These are phyloP conservation scores for Linum trigynum DNA, from an alignment of 345 rosid species.

Conservation along the genomic window DNA sequence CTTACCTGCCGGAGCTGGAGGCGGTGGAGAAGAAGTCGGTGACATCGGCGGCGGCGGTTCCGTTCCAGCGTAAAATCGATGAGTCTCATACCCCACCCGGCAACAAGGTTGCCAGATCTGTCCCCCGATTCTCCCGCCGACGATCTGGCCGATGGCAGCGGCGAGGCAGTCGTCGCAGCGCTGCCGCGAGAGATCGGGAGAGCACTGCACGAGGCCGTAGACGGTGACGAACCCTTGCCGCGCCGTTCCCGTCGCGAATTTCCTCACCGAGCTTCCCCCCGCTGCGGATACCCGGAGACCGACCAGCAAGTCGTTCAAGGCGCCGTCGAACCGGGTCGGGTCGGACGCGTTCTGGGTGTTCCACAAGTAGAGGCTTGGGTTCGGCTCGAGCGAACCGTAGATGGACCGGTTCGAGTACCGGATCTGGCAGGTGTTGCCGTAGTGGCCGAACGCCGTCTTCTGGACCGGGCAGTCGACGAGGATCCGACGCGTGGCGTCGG, in stretches of 20 bases:
- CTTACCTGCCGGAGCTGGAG: not conserved
- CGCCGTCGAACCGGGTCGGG: slow-evolving; percentile 13
- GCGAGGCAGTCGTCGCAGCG: slow-evolving; percentile 23
- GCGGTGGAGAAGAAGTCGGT: not conserved
- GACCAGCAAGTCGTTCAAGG: slow-evolving; percentile 9
- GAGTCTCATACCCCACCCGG: not conserved
- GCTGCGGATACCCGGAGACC: slow-evolving; percentile 18
- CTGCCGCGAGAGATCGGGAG: slow-evolving; percentile 29
- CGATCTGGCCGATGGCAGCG: not conserved
- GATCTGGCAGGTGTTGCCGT: slow-evolving; percentile 14
- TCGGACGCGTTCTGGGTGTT: not conserved
- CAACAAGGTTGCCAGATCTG: slow-evolving; percentile 1
- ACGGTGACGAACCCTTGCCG: slow-evolving; percentile 6
- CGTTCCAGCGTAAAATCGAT: not conserved
- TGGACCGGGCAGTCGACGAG: not conserved
- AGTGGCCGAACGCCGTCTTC: slow-evolving; percentile 5
- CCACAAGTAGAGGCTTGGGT: not conserved
- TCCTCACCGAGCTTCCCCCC: too few species aligned
- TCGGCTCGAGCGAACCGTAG: slow-evolving; percentile 1
- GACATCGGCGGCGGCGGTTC: not conserved
- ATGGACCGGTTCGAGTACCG: slow-evolving; percentile 5
- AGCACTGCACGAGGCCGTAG: slow-evolving; percentile 35
- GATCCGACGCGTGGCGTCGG: slow-evolving; percentile 9
- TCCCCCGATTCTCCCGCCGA: not conserved
- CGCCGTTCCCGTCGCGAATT: slow-evolving; percentile 7